Percentiles rank a stretch among this genome's conserved stretches.
Evolutionary conservation across 495 filamentous ascomycete genomes (phyloP).

Genomic region (Penicillium odoratum): DNA sequence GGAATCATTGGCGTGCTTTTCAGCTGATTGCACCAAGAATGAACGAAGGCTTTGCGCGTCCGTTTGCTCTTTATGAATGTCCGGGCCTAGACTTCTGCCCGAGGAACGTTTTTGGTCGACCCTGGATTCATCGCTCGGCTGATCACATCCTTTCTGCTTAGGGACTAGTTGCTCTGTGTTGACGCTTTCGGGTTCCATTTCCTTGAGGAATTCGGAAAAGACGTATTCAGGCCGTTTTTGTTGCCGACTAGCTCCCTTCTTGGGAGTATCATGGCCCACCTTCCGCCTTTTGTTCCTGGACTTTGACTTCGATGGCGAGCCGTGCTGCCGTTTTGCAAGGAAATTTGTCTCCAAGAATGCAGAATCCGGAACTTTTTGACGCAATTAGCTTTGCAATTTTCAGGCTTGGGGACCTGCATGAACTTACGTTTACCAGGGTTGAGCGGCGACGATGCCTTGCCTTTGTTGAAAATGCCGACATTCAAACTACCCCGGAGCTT

Average conservation of each 20-base stretch:
- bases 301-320: neutral
- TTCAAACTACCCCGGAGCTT: slow-evolving; percentile 53
- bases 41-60: neutral
- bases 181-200: neutral
- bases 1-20: neutral
- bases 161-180: neutral
- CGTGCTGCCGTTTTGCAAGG: neutral
- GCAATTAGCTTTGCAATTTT: neutral
- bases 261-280: neutral
- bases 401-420: neutral
- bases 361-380: neutral
- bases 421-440: slow-evolving; percentile 40
- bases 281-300: neutral
- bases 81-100: neutral
- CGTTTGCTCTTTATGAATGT: neutral
- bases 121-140: neutral
- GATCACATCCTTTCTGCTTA: neutral
- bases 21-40: neutral
- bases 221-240: neutral
- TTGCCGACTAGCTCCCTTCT: neutral
- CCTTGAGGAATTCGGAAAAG: neutral
- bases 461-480: slow-evolving; percentile 70
- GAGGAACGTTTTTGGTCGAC: neutral
- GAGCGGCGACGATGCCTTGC: slow-evolving; percentile 61
- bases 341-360: neutral